Evolutionary conservation across 2,329 filamentous ascomycete genomes (phyloP).

Genomic region (Cladosporium oxysporum): DNA sequence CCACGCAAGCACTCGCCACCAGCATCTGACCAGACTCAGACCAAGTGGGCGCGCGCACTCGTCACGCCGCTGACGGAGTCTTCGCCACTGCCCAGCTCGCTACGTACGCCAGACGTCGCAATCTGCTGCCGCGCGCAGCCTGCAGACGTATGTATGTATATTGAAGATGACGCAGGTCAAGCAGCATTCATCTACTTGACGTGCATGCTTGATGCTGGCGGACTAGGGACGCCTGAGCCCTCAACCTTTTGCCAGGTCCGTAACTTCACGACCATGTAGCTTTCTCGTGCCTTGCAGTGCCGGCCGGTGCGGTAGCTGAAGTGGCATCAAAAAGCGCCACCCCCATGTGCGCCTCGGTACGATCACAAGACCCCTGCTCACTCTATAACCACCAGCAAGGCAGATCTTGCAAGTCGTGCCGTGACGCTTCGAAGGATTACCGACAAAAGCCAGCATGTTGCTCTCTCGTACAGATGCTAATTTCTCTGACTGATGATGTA

Average conservation of each 20-base stretch:
- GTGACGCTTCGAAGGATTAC: not conserved
- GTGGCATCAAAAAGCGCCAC: not conserved
- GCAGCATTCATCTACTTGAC: not conserved
- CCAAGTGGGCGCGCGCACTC: not conserved
- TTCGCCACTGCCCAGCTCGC: not conserved
- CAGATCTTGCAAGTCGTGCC: constrained; percentile 7
- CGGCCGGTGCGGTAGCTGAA: not conserved
- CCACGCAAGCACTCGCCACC: not conserved
- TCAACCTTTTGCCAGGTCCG: not conserved
- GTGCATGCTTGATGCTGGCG: constrained; percentile 1
- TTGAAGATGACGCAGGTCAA: constrained; percentile 15
- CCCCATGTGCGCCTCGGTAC: constrained; percentile 5
- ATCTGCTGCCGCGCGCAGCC: not conserved
- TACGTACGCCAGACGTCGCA: not conserved
- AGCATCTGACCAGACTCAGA: not conserved
- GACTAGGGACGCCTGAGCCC: not conserved
- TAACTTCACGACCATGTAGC: not conserved
- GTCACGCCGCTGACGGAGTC: constrained; percentile 16
- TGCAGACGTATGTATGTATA: not conserved
- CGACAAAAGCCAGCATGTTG: not conserved
- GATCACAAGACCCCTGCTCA: constrained; percentile 7
- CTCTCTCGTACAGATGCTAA: not conserved
- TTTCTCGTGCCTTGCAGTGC: constrained; percentile 15
- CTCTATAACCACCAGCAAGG: not conserved
- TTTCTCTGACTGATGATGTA: not conserved